Base-by-base conservation (phyloP, 768 basidiomycete genomes). In the Mycena crocata region DNA sequence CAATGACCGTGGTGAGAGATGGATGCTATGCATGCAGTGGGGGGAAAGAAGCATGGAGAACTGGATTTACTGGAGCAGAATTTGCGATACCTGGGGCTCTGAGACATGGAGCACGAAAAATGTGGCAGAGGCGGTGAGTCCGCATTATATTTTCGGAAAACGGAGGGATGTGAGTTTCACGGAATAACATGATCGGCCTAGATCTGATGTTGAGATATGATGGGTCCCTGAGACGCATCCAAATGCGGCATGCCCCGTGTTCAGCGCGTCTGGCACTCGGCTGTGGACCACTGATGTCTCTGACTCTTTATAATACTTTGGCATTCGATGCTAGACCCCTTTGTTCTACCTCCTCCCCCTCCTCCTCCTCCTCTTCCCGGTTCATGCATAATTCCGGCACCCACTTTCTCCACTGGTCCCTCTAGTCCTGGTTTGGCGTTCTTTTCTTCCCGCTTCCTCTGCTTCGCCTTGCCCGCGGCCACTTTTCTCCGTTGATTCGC, bases 401-500 rank as follows among this genome's bases (percentile, higher is more conserved):
- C 45, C 70, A 61, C 34, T 63, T 62, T 55, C 60, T 68, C 58
- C 32, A 48, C 66, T 62, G 57, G 73, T 73, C 72, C 73, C 78
- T 75, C 69, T 70, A 75, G 64, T 70, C 66, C 56, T 71, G 58
- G 68, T 67, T 57, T 70, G 64, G 71, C 72, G 67, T 49, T 72
- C 57, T 65, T 71, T 71, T 73, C 69, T 66, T 70, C 72, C 68
- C 50, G 68, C 64, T 74, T 66, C 70, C 57, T 50, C 64, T 61
- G 42, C 58, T 73, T 67, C 64, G 68, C 63, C 65, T 64, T 51
- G 69, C 68, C 72, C 74, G 65, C 74, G 73, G 69, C 73, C 77
- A 72, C 78, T 74, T 73, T 62, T 77, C 62, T 73, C 77, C 73
- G 75, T 73, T 67, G 66, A 71, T 75, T 74, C 74, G 62, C 74